A percentile compares a stretch with the other conserved stretches of the same genome.
phyloP scores from a whole-genome alignment of 2,329 filamentous ascomycete genomes.

The Alternaria gaisen region DNA sequence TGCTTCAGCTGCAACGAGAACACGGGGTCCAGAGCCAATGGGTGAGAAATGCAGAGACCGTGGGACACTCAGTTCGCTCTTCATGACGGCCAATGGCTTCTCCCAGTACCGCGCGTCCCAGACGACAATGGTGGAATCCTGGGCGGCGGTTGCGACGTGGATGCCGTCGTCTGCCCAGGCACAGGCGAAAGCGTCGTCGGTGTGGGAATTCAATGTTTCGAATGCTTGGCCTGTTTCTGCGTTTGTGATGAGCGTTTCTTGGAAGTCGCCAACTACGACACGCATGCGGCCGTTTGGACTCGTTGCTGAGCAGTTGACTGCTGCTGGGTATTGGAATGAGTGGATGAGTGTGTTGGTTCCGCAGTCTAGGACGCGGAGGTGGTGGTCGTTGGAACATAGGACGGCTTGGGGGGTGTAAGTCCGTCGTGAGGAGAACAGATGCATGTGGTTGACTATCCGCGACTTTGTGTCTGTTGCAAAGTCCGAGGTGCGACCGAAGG shows the following conservation, averaged over 20 bases:
- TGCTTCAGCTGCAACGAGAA: conserved; percentile 77
- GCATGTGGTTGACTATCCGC: conserved; percentile 67
- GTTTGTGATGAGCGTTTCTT: conserved; percentile 72
- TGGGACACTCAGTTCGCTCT: conserved; percentile 73
- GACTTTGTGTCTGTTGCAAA: conserved; percentile 59
- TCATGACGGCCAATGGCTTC: conserved; percentile 63
- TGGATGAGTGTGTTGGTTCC: conserved; percentile 66
- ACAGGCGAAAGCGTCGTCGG: conserved; percentile 77
- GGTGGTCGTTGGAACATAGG: conserved; percentile 66
- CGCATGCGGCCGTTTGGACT: conserved; percentile 77
- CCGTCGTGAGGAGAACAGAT: conserved; percentile 60
- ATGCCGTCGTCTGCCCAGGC: conserved; percentile 82
- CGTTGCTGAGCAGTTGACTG: conserved; percentile 77
- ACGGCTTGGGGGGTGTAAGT: conserved; percentile 60
- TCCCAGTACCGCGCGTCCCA: conserved; percentile 80
- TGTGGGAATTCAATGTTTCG: conserved; percentile 69
- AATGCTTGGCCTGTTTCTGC: conserved; percentile 70
- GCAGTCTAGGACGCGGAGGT: conserved; percentile 64
- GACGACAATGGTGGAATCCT: conserved; percentile 76
- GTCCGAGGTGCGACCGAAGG: conserved; percentile 59
- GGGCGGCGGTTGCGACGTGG: conserved; percentile 78
- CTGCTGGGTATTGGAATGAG: conserved; percentile 64
- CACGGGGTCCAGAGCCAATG: conserved; percentile 69
- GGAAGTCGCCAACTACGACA: conserved; percentile 75
- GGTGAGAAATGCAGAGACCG: conserved; percentile 77